Base-by-base conservation (phyloP, 148 eudicot genomes). In the Rhododendron kiyosumense region DNA sequence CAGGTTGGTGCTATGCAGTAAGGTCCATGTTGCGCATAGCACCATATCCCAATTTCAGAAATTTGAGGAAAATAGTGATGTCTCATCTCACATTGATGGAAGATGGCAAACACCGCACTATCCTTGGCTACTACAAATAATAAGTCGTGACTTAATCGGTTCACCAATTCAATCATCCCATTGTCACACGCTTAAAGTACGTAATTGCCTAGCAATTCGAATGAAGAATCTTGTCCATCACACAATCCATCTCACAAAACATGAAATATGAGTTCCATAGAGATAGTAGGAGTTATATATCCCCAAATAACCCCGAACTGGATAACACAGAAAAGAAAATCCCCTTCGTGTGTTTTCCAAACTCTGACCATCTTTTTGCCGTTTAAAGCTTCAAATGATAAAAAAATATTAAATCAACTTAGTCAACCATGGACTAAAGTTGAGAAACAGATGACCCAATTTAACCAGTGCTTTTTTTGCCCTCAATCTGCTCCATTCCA, bases 1-100 rank as follows among this genome's bases (percentile, higher is more conserved):
- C 7, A 0, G 7, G 1, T 41, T 41, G 7, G 45, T 6, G 45
- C 0, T 41, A 1, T 6, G 7, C 1, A 41, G 1, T 41, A 6
- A 41, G 1, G 1, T 41, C 0, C 45, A 1, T 41, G 0, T 0
- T 6, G 8, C 8, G 7, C 45, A 41, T 0, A 41, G 1, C 1
- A 41, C 8, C 1, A 41, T 41, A 1, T 0, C 6, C 7, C 45
- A 41, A 5, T 41, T 41, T 41, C 8, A 20, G 1, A 22, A 61
- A 22, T 61, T 61, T 20, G 26, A 61, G 11, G 67, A 0, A 61
- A 57, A 61, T 61, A 0, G 67, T 57, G 2, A 57, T 57, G 5
- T 20, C n/a, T 8, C 63, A 20, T 57, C 24, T 17, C 24, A 17
- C 63, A 57, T 57, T 57, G 63, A 57, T 57, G 63, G 63, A 0